phyloP scores from a whole-genome alignment of 495 filamentous ascomycete species.

The Beverwykella pulmonaria region DNA sequence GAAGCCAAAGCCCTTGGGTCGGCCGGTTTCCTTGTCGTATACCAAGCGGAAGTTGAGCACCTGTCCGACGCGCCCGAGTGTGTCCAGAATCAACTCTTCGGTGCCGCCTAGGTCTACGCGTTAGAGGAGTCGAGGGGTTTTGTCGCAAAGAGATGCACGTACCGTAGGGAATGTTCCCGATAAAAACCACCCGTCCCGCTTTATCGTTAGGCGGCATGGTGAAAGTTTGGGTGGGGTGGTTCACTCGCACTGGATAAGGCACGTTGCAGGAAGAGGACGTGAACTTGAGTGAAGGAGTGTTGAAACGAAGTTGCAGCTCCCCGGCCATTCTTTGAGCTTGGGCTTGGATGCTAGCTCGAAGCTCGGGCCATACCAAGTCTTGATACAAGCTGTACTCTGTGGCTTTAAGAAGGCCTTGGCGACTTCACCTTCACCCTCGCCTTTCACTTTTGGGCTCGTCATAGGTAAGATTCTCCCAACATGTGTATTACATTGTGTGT shows the following conservation, averaged over 20 bases:
- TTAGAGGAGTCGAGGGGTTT: slow-evolving; percentile 1
- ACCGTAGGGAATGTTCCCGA: slow-evolving; percentile 52
- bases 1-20: slow-evolving; percentile 95
- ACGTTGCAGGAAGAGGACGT: background rate
- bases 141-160: background rate
- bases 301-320: no score
- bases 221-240: background rate
- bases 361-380: no score
- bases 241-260: background rate
- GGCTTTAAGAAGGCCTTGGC: no score
- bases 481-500: background rate
- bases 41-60: slow-evolving; percentile 93
- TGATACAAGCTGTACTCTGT: no score
- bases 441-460: no score
- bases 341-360: no score
- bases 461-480: no score
- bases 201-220: slow-evolving; percentile 35
- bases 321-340: no score
- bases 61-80: slow-evolving; percentile 82
- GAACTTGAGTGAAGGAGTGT: background rate
- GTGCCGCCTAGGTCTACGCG: slow-evolving; percentile 68
- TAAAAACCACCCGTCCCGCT: slow-evolving; percentile 45
- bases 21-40: slow-evolving; percentile 92
- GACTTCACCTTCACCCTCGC: no score
- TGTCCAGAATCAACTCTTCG: slow-evolving; percentile 91